Percentiles rank a stretch among this genome's conserved stretches.
Conservation (phyloP, 768 basidiomycete species). For the Grammothele lineata region DNA sequence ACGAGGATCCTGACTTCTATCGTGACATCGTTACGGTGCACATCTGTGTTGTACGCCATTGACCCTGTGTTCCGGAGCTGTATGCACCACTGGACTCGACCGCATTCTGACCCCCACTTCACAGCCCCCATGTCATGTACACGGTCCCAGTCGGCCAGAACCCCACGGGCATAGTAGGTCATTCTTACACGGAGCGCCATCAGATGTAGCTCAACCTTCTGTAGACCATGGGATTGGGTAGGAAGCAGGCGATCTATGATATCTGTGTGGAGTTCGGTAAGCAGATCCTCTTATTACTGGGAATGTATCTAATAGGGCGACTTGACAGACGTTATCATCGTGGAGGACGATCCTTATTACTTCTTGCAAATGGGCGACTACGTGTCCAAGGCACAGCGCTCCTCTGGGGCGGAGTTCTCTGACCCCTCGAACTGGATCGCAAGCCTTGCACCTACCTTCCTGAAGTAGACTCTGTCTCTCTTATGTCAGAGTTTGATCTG, state of each 20-base stretch:
- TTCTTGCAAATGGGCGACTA: conserved; percentile 66
- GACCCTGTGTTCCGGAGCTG: no score
- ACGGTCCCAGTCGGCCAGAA: conserved; percentile 83
- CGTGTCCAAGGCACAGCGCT: conserved; percentile 37
- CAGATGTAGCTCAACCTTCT: not conserved
- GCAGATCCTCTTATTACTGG: conserved; percentile 8
- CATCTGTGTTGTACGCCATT: no score
- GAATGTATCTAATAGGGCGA: not conserved
- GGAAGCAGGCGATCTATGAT: conserved; percentile 80
- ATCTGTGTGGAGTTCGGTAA: conserved; percentile 76
- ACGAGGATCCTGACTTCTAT: no score
- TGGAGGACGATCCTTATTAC: conserved; percentile 83
- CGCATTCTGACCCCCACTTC: conserved; percentile 1
- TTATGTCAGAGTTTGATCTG: not conserved
- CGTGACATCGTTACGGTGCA: no score
- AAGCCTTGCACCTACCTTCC: conserved; percentile 56
- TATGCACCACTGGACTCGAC: not conserved
- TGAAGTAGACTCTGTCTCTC: conserved; percentile 37
- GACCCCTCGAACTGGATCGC: conserved; percentile 43
- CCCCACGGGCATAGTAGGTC: conserved; percentile 66
- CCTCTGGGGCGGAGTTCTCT: conserved; percentile 4
- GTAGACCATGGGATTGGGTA: conserved; percentile 53
- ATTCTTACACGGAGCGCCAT: not conserved
- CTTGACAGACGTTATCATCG: conserved; percentile 48
- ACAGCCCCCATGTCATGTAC: conserved; percentile 68